Base-by-base conservation (phyloP, 148 eudicot genomes). In the Rhododendron henanense region DNA sequence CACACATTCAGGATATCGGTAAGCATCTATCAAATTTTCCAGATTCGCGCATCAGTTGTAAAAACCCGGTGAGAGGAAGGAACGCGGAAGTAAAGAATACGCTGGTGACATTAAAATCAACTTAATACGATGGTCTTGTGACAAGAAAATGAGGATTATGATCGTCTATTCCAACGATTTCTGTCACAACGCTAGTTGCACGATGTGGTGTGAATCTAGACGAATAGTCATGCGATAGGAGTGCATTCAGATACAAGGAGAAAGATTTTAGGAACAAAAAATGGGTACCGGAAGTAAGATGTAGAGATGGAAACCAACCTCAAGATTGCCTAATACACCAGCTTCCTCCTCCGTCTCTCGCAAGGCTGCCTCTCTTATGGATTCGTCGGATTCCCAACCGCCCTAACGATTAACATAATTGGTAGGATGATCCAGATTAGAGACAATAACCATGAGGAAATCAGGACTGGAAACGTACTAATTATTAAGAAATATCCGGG, bases 351-450 rank as follows among this genome's bases (percentile, higher is more conserved):
- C 88, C 5, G 92, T 82, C 80, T 94, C 96, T 2, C 96, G 84
- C 55, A 80, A 77, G n/a, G 92, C 96, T 0, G 95, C 96, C 84
- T 91, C 92, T 85, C 84, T 85, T 44, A 83, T 81, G 5, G 94
- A 92, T 90, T 94, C 96, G 69, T 93, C 95, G 23, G 85, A 81
- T 82, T 94, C 96, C 96, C 95, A 94, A 81, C 96, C 96, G 75
- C 96, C 96, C 96, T 94, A 59, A 3, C 16, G 4, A 14, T 79
- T 19, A 31, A 19, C 33, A 25, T 16, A 71, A 13, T 31, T 31
- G 63, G 83, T 15, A 18, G n/a, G 3, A 28, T 6, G 16, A 14
- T 80, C 53, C 48, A 10, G 55, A 28, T 61, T 41, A 85, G 51
- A 69, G 9, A 47, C 21, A 21, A 2, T 69, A 31, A 71, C 33